These are phyloP conservation scores for Rosa chinensis DNA, from an alignment of 306 rosid genomes.

Conservation along the genomic window DNA sequence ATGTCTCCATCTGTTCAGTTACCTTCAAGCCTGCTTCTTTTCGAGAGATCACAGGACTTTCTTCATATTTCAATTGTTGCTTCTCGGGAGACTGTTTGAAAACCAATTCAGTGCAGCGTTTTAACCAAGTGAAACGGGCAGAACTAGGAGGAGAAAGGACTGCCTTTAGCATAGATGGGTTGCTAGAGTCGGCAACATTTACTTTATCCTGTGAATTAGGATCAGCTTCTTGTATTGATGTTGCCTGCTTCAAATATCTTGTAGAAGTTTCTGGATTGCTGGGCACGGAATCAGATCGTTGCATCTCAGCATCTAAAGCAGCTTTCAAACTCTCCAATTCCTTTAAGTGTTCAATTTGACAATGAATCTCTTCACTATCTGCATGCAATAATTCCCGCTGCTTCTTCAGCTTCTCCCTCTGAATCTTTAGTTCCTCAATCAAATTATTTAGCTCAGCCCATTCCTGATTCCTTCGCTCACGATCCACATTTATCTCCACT, in stretches of 20 bases:
- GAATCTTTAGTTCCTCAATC: conserved; percentile 82
- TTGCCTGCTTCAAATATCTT: conserved; percentile 41
- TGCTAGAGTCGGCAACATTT: conserved; percentile 28
- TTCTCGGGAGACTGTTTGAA: conserved; percentile 65
- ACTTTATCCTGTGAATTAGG: conserved; percentile 33
- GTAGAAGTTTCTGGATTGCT: conserved; percentile 45
- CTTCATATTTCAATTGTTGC: conserved; percentile 28
- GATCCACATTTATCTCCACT: conserved; percentile 74
- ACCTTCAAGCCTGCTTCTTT: conserved; percentile 29
- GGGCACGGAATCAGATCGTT: conserved; percentile 53
- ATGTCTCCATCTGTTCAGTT: conserved; percentile 16
- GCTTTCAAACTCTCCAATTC: conserved; percentile 65
- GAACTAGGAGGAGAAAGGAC: conserved; percentile 48
- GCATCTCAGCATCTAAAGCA: conserved; percentile 61
- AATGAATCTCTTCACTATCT: conserved; percentile 70
- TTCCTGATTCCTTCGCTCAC: conserved; percentile 76
- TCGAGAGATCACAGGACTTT: conserved; percentile 29
- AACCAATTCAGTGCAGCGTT: conserved; percentile 65
- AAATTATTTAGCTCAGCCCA: conserved; percentile 86
- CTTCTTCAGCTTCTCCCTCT: conserved; percentile 78
- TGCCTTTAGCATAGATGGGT: conserved; percentile 42
- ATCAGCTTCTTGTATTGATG: conserved; percentile 25
- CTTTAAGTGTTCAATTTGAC: conserved; percentile 69
- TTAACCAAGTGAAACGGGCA: conserved; percentile 71
- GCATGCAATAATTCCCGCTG: conserved; percentile 88